Conservation (phyloP, 139 green algal genomes). For the Tetraselmis chui region DNA sequence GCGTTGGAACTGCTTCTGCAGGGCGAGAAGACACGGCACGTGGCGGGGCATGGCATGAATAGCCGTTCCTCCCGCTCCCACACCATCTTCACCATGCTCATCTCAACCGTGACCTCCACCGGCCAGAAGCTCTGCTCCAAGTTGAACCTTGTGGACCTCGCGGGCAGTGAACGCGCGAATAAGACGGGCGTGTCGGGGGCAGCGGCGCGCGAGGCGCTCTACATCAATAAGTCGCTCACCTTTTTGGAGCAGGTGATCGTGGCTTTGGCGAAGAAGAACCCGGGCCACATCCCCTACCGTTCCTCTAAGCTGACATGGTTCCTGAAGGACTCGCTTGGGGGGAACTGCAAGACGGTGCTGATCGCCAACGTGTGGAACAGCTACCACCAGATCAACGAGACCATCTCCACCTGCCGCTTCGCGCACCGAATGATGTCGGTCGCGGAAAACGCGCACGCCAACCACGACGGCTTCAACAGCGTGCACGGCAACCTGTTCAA, state of each 20-base stretch:
- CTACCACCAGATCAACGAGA: slow-evolving; percentile 50
- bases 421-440: slow-evolving; percentile 61
- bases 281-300: slow-evolving; percentile 23
- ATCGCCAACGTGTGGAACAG: slow-evolving; percentile 35
- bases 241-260: slow-evolving; percentile 25
- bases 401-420: slow-evolving; percentile 68
- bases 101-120: background rate
- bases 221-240: slow-evolving; percentile 25
- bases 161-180: slow-evolving; percentile 1
- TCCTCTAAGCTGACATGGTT: slow-evolving; percentile 6
- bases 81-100: slow-evolving; percentile 61
- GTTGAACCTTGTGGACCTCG: slow-evolving; percentile 4
- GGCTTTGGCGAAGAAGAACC: slow-evolving; percentile 18
- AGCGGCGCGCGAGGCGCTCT: slow-evolving; percentile 13
- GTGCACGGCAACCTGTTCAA: slow-evolving; percentile 29
- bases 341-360: slow-evolving; percentile 36
- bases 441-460: slow-evolving; percentile 19
- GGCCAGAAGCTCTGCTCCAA: background rate
- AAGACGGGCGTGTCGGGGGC: slow-evolving; percentile 20
- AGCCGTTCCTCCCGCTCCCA: slow-evolving; percentile 60
- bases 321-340: slow-evolving; percentile 36
- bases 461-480: slow-evolving; percentile 9
- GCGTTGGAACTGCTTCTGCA: slow-evolving; percentile 29
- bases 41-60: slow-evolving; percentile 58
- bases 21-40: slow-evolving; percentile 36